These are phyloP conservation scores for Fomitopsis schrenkii DNA, from an alignment of 1,284 basidiomycete species.

Conservation along the genomic window DNA sequence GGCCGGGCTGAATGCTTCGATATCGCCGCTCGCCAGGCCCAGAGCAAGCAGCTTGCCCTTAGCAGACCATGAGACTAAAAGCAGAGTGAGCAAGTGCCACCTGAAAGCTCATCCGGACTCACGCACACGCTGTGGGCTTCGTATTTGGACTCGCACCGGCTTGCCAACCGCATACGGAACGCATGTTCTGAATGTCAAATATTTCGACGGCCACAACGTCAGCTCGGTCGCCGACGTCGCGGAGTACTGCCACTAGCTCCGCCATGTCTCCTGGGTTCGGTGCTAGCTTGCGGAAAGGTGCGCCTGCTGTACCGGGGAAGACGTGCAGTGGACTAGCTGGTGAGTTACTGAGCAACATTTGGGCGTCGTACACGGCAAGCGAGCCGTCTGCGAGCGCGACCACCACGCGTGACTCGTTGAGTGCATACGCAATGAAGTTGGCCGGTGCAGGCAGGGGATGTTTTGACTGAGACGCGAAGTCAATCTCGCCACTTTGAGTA, in stretches of 20 bases:
- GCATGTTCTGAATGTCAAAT: slow-evolving; percentile 47
- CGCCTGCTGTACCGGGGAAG: slow-evolving; percentile 35
- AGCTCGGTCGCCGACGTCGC: slow-evolving; percentile 36
- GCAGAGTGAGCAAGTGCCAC: slow-evolving; percentile 10
- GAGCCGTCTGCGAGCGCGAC: slow-evolving; percentile 57
- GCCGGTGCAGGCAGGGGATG: slow-evolving; percentile 44
- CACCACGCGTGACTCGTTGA: slow-evolving; percentile 53
- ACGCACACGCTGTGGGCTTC: slow-evolving; percentile 45
- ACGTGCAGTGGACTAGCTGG: slow-evolving; percentile 42
- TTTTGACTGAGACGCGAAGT: slow-evolving; percentile 45
- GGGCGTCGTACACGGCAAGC: slow-evolving; percentile 54
- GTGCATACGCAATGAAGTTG: slow-evolving; percentile 50
- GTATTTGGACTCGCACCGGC: slow-evolving; percentile 43
- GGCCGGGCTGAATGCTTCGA: slow-evolving; percentile 64
- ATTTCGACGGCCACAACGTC: slow-evolving; percentile 46
- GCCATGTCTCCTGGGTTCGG: slow-evolving; percentile 64
- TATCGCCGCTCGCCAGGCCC: slow-evolving; percentile 67
- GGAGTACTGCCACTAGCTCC: slow-evolving; percentile 58
- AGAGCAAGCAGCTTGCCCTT: slow-evolving; percentile 85
- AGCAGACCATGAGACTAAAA: slow-evolving; percentile 75
- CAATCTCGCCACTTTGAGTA: slow-evolving; percentile 30
- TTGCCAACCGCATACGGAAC: slow-evolving; percentile 61
- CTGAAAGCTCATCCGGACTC: slow-evolving; percentile 20
- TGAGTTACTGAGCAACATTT: slow-evolving; percentile 41
- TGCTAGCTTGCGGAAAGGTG: slow-evolving; percentile 47